A percentile compares a stretch with the other conserved stretches of the same genome.
phyloP scores from a whole-genome alignment of 306 rosid species.

The Vicia faba region DNA sequence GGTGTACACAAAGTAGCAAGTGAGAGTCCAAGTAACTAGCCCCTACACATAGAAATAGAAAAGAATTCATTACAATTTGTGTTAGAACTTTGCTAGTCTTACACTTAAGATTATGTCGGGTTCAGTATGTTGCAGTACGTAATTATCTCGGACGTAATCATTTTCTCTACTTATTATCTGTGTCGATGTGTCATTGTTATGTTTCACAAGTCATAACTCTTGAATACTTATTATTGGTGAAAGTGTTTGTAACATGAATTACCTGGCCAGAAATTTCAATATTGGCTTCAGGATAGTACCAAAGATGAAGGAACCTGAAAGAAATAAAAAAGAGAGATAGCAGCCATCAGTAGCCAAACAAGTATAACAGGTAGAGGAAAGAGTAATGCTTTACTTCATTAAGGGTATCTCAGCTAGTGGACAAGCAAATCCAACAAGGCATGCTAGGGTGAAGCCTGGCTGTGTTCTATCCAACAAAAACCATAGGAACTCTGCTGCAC shows the following conservation, averaged over 20 bases:
- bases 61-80: not conserved
- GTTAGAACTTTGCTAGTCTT: not conserved
- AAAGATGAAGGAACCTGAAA: slow-evolving; percentile 48
- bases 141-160: not conserved
- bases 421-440: slow-evolving; percentile 60
- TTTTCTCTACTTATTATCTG: not conserved
- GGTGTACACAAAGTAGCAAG: slow-evolving; percentile 56
- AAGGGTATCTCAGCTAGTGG: slow-evolving; percentile 52
- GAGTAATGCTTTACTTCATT: slow-evolving; percentile 44
- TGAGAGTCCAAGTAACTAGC: slow-evolving; percentile 53
- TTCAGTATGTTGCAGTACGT: not conserved
- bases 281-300: slow-evolving; percentile 51
- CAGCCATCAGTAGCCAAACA: not conserved
- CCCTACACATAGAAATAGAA: slow-evolving; percentile 40
- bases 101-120: not conserved
- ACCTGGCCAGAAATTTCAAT: slow-evolving; percentile 54
- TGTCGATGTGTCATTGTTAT: not conserved
- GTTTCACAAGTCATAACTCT: not conserved
- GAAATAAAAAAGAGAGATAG: slow-evolving; percentile 21
- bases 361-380: not conserved
- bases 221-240: not conserved
- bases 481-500: slow-evolving; percentile 82
- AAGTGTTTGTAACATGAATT: slow-evolving; percentile 1
- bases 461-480: slow-evolving; percentile 61
- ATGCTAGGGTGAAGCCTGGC: slow-evolving; percentile 74